phyloP scores from a whole-genome alignment of 768 basidiomycete species.

The Roridomyces roridus region DNA sequence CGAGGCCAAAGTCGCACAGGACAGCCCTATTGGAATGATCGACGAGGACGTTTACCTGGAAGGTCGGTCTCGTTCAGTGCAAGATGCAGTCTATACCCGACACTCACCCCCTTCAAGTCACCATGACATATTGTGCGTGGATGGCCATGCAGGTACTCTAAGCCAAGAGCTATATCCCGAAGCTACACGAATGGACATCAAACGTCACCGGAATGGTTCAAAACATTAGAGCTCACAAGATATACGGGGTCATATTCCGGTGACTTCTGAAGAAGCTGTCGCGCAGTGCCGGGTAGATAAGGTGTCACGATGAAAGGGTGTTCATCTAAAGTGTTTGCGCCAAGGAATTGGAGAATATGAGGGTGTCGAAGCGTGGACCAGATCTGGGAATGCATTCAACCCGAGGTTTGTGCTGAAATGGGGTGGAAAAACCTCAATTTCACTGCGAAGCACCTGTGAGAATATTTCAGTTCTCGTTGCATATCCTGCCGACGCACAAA shows the following conservation, averaged over 20 bases:
- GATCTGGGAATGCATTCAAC: not conserved
- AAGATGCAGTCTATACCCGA: not conserved
- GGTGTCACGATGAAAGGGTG: constrained; percentile 14
- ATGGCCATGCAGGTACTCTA: constrained; percentile 35
- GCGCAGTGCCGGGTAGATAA: not conserved
- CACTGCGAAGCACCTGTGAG: constrained; percentile 1
- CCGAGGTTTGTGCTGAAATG: not conserved
- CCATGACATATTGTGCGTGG: constrained; percentile 29
- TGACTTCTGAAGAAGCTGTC: not conserved
- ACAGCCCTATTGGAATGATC: constrained; percentile 29
- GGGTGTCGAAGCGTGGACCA: constrained; percentile 62
- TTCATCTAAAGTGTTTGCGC: constrained; percentile 15
- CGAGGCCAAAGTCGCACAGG: constrained; percentile 35
- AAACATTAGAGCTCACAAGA: constrained; percentile 11
- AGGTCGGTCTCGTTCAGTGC: too few species aligned
- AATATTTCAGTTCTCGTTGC: not conserved
- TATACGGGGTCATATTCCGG: constrained; percentile 3
- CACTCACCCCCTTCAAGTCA: too few species aligned
- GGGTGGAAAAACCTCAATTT: not conserved
- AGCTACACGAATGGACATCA: constrained; percentile 25
- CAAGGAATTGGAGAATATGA: constrained; percentile 60
- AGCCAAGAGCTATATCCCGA: constrained; percentile 28
- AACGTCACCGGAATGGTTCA: too few species aligned
- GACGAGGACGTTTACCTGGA: constrained; percentile 30
- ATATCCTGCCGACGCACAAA: too few species aligned